Evolutionary conservation across 73 alveolate genomes (phyloP).

Genomic region (Diophrys appendiculata): DNA sequence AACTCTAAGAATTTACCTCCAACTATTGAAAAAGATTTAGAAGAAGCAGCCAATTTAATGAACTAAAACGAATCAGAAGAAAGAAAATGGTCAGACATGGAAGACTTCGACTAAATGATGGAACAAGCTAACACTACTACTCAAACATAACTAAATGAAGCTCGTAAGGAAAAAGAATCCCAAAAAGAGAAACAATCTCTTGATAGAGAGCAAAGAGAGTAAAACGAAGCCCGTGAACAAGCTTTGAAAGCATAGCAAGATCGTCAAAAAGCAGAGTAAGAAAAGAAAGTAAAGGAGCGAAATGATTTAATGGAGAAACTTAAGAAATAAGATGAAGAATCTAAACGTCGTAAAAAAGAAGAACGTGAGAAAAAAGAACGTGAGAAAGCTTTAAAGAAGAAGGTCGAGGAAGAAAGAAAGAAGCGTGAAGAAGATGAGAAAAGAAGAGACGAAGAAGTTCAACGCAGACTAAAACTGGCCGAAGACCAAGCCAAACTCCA

Average conservation of each 20-base stretch:
- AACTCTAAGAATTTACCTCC: too few relatives aligned
- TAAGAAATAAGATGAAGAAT: slow-evolving; percentile 50
- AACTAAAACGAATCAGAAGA: neutral
- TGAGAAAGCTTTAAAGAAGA: slow-evolving; percentile 11
- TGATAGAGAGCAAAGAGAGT: slow-evolving; percentile 19
- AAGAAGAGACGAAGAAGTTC: slow-evolving; percentile 10
- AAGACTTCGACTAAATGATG: slow-evolving; percentile 4
- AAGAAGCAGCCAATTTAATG: too few relatives aligned
- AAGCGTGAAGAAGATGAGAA: slow-evolving; percentile 30
- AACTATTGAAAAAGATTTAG: too few relatives aligned
- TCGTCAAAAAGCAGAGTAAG: slow-evolving; percentile 13
- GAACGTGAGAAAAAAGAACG: slow-evolving; percentile 35
- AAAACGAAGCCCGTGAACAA: slow-evolving; percentile 19
- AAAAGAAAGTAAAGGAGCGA: slow-evolving; percentile 27
- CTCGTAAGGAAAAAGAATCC: slow-evolving; percentile 5
- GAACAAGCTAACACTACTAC: neutral
- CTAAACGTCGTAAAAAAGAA: slow-evolving; percentile 38
- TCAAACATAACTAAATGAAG: too few relatives aligned
- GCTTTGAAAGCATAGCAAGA: slow-evolving; percentile 17
- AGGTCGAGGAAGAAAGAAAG: slow-evolving; percentile 4
- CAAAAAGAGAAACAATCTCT: slow-evolving; percentile 3
- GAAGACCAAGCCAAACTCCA: slow-evolving; percentile 14
- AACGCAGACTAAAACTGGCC: neutral
- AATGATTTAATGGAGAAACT: slow-evolving; percentile 47
- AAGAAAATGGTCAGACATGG: slow-evolving; percentile 9